Base-by-base conservation (phyloP, 371 early-diverging fungal genomes). In the Batkoa obscura region DNA sequence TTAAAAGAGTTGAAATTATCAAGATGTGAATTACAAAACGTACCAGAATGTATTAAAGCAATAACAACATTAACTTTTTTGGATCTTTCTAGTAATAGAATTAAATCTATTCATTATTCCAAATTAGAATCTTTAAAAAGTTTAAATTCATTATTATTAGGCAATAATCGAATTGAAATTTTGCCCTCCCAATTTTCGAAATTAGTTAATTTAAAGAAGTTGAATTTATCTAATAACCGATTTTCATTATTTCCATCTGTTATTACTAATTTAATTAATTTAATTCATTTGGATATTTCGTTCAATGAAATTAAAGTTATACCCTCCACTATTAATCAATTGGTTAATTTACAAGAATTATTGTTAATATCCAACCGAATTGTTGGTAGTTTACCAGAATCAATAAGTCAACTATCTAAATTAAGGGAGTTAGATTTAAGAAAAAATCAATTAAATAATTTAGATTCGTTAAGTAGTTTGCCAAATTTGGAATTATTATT, bases 161-260 rank as follows among this genome's bases (percentile, higher is more conserved):
- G 75, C 48, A 82, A 84, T 62, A 93, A 93, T 62, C 72, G 72
- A 3, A 62, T 91, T 31, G 70, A 75, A 15, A 60, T 65, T 4
- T 58, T 87, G 41, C 83, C 91, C 0, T 65, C 67, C 2, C 64
- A 72, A 0, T 75, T 81, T 54, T 68, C 67, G 13, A 58, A 68
- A 1, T 76, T 85, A 33, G 60, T 64, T 10, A 59, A 69, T 42
- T 72, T 93, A 17, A 73, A 73, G 10, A 68, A 69, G 12, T 65
- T 91, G 2, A 76, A 78, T 62, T 69, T 90, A 13, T 76, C 86
- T 34, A 89, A 86, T 69, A 92, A 92, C 66, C 72, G 73, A n/a
- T 70, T 92, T 50, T 63, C 70, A 1, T 57, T 60, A 31, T 78
- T 92, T 50, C 90, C 90, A 0, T 55, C 57, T 33, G 73, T 72